Percentiles rank a stretch among this genome's conserved stretches.
phyloP scores from a whole-genome alignment of 106 monocot genomes.

The Triglochin maritima region DNA sequence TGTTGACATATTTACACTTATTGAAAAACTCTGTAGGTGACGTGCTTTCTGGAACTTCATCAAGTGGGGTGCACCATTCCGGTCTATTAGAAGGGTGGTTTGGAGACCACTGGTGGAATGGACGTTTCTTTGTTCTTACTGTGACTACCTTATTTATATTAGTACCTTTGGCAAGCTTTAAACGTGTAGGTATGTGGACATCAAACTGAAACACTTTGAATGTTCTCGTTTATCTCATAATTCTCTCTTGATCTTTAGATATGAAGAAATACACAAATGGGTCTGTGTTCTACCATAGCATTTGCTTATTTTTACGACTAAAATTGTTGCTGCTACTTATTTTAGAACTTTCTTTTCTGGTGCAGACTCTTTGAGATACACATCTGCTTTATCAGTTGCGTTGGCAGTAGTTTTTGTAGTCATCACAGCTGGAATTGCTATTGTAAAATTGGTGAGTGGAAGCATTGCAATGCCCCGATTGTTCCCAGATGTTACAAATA shows the following conservation, averaged over 20 bases:
- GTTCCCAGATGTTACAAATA: constrained; percentile 1
- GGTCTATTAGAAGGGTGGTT: constrained; percentile 17
- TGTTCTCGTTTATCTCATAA: background rate
- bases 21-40: constrained; percentile 2
- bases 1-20: background rate
- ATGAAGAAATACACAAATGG: too few relatives aligned
- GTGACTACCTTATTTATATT: constrained; percentile 14
- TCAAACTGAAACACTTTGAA: background rate
- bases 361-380: constrained; percentile 19
- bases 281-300: background rate
- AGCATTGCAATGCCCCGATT: constrained; percentile 9
- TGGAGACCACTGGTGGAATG: constrained; percentile 19
- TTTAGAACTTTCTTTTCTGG: background rate
- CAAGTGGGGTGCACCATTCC: constrained; percentile 1
- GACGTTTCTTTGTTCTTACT: background rate
- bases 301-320: background rate
- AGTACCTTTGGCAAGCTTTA: constrained; percentile 9
- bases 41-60: constrained; percentile 12
- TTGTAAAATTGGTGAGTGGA: constrained; percentile 3
- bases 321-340: background rate
- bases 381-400: constrained; percentile 13
- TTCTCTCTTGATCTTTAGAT: background rate
- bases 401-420: constrained; percentile 18
- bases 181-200: constrained; percentile 5
- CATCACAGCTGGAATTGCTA: constrained; percentile 8